Conservation (phyloP, 1,139 yeast genomes). For the Zygotorulaspora mrakii region DNA sequence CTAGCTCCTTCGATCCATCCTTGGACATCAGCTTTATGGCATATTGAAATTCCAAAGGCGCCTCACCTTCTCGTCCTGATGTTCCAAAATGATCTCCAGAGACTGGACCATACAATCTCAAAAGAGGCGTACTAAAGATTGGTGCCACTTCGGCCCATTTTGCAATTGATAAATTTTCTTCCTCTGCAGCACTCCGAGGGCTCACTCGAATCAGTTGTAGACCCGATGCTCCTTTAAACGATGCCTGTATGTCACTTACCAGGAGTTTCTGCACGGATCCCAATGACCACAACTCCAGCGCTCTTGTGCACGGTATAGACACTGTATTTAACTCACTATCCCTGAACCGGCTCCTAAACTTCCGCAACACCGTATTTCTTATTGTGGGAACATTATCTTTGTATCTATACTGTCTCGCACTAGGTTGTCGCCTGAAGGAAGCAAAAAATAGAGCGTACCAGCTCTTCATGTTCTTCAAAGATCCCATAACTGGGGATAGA, state of each 20-base stretch:
- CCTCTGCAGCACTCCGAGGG: neutral
- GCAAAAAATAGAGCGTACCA: slow-evolving; percentile 19
- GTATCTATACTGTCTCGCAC: slow-evolving; percentile 16
- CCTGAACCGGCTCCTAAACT: slow-evolving; percentile 3
- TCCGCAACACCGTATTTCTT: slow-evolving; percentile 7
- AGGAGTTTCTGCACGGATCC: slow-evolving; percentile 7
- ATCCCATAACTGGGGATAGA: too few relatives aligned
- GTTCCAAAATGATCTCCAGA: neutral
- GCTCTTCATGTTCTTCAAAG: slow-evolving; percentile 2
- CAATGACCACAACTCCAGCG: slow-evolving; percentile 5
- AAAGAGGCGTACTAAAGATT: slow-evolving; percentile 8
- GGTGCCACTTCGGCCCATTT: slow-evolving; percentile 12
- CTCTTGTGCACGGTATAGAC: slow-evolving; percentile 1
- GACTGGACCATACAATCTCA: neutral
- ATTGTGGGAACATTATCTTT: slow-evolving; percentile 14
- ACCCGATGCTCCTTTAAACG: slow-evolving; percentile 1
- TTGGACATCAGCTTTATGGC: slow-evolving; percentile 11
- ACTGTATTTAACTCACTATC: neutral
- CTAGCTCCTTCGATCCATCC: slow-evolving; percentile 5
- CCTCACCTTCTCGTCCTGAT: neutral
- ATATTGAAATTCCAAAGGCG: slow-evolving; percentile 9
- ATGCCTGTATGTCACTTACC: slow-evolving; percentile 9
- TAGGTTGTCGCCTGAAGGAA: slow-evolving; percentile 18
- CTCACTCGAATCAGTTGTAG: slow-evolving; percentile 5
- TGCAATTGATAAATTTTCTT: neutral